Evolutionary conservation across 176 grass and related monocot genomes (phyloP).

Genomic region (Oryza longistaminata): DNA sequence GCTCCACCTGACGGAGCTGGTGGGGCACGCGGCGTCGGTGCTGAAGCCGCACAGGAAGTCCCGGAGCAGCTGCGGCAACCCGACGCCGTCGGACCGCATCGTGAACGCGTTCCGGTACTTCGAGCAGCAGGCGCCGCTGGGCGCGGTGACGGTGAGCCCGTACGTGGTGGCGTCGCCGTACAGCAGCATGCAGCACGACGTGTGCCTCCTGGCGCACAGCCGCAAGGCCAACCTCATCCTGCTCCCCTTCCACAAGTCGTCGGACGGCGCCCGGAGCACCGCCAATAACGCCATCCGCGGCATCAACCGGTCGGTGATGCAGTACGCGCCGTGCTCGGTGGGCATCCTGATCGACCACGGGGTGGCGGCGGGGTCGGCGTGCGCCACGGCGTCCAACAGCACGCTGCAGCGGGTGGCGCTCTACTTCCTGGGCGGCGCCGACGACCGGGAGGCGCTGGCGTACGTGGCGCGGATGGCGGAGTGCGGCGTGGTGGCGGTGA

Average conservation of each 20-base stretch:
- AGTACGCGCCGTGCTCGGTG: slow-evolving; percentile 75
- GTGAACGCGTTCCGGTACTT: slow-evolving; percentile 68
- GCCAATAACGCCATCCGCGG: slow-evolving; percentile 52
- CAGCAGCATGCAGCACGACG: slow-evolving; percentile 70
- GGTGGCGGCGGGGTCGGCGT: slow-evolving; percentile 53
- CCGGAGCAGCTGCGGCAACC: neutral
- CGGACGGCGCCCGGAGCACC: slow-evolving; percentile 43
- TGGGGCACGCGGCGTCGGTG: slow-evolving; percentile 47
- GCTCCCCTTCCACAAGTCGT: slow-evolving; percentile 75
- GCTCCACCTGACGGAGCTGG: slow-evolving; percentile 73
- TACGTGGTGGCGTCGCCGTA: slow-evolving; percentile 59
- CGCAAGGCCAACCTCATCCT: slow-evolving; percentile 69
- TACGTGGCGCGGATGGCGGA: slow-evolving; percentile 43
- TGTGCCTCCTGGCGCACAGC: slow-evolving; percentile 69
- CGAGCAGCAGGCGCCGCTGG: slow-evolving; percentile 48
- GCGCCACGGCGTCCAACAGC: slow-evolving; percentile 51
- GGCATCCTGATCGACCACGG: slow-evolving; percentile 76
- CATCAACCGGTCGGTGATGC: slow-evolving; percentile 59
- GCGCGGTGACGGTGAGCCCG: slow-evolving; percentile 50
- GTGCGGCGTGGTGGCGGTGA: slow-evolving; percentile 47
- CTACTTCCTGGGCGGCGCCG: slow-evolving; percentile 72
- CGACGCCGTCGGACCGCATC: slow-evolving; percentile 56
- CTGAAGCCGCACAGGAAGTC: slow-evolving; percentile 56
- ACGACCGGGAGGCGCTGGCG: slow-evolving; percentile 70
- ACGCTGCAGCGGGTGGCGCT: slow-evolving; percentile 54